phyloP scores from a whole-genome alignment of 257 asterid species.

The Nicotiana attenuata region DNA sequence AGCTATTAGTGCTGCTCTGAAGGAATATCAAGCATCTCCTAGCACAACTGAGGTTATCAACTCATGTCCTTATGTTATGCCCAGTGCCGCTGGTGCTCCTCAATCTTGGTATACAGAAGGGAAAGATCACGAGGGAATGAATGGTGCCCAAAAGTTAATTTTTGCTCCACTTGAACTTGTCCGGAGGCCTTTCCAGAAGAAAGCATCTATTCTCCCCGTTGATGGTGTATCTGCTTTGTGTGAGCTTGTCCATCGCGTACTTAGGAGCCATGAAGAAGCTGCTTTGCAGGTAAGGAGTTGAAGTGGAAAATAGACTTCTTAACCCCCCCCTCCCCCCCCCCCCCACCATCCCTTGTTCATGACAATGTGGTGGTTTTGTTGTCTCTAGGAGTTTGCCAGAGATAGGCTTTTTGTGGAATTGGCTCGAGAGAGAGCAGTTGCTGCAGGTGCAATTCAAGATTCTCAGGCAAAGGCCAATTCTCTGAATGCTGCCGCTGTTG shows the following conservation, averaged over 20 bases:
- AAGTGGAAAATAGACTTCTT: background rate
- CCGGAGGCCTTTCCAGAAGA: constrained; percentile 67
- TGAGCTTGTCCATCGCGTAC: constrained; percentile 59
- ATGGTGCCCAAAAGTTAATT: constrained; percentile 34
- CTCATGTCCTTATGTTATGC: constrained; percentile 85
- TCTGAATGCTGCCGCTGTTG: constrained; percentile 71
- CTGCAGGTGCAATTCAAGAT: constrained; percentile 43
- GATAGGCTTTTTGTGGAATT: constrained; percentile 72
- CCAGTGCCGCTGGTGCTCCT: constrained; percentile 54
- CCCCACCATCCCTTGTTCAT: background rate
- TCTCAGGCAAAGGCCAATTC: constrained; percentile 52
- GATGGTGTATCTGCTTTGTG: constrained; percentile 78
- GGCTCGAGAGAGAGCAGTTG: constrained; percentile 65
- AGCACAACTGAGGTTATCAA: constrained; percentile 68
- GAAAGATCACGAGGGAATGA: constrained; percentile 28
- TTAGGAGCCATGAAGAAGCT: constrained; percentile 73
- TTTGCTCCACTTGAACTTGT: constrained; percentile 64
- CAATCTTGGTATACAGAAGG: constrained; percentile 54
- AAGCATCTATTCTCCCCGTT: constrained; percentile 68
- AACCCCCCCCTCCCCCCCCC: background rate
- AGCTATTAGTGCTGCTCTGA: constrained; percentile 61
- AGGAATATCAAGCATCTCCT: constrained; percentile 83
- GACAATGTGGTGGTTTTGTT: constrained; percentile 5
- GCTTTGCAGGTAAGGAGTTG: constrained; percentile 59
- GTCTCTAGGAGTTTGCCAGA: constrained; percentile 68